Evolutionary conservation across 164 flowering plant genomes (phyloP).

Genomic region (Chloranthus sessilifolius): DNA sequence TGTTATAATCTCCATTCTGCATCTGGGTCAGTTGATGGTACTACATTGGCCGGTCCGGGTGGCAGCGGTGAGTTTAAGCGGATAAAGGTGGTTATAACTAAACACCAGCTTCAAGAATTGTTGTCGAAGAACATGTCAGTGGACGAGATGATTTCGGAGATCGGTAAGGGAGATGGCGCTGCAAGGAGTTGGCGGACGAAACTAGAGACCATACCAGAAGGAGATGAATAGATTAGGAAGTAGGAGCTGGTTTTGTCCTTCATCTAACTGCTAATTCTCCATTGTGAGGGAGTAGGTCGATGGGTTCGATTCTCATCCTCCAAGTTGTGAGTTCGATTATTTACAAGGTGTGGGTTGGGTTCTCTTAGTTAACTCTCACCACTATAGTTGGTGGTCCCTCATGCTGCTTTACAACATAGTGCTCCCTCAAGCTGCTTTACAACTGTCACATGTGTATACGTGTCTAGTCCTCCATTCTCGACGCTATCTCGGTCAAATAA

Average conservation of each 20-base stretch:
- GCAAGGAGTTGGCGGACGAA: conserved; percentile 30
- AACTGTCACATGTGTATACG: too few relatives aligned
- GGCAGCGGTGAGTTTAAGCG: conserved; percentile 15
- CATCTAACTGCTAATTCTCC: too few relatives aligned
- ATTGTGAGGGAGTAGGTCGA: too few relatives aligned
- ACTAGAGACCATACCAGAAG: conserved; percentile 38
- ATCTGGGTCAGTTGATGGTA: not conserved
- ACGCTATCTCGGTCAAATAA: too few relatives aligned
- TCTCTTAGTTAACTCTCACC: too few relatives aligned
- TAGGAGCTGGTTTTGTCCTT: not conserved
- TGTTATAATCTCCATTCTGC: conserved; percentile 22
- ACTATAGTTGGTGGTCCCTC: too few relatives aligned
- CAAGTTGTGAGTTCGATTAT: too few relatives aligned
- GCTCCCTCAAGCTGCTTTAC: too few relatives aligned
- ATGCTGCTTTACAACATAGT: too few relatives aligned
- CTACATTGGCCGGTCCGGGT: not conserved
- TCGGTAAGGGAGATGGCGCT: conserved; percentile 5
- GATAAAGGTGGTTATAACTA: conserved; percentile 41
- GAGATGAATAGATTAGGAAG: conserved; percentile 8
- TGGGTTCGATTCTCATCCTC: too few relatives aligned
- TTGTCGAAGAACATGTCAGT: conserved; percentile 27
- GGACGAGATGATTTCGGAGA: conserved; percentile 20
- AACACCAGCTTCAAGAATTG: conserved; percentile 38
- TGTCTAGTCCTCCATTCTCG: too few relatives aligned
- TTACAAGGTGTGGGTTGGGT: too few relatives aligned